phyloP scores from a whole-genome alignment of 495 filamentous ascomycete species.

The Cercophora newfieldiana region DNA sequence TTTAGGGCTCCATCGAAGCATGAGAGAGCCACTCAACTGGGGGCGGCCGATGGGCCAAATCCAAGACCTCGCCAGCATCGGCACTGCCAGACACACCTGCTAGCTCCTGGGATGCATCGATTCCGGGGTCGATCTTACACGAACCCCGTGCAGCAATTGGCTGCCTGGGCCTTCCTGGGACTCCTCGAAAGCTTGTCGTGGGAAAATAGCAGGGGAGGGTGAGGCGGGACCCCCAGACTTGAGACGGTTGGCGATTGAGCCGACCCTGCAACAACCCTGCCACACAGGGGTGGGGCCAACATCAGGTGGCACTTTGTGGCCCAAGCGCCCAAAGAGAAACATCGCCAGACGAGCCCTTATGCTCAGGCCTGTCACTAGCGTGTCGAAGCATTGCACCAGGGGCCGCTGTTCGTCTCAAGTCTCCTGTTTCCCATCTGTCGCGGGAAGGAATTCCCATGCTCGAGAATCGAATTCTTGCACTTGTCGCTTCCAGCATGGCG shows the following conservation, averaged over 20 bases:
- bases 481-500: not conserved
- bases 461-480: not conserved
- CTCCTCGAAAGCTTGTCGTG: constrained; percentile 25
- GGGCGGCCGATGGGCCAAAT: not conserved
- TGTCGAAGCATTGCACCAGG: not conserved
- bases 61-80: not conserved
- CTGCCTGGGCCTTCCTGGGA: not conserved
- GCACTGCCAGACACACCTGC: not conserved
- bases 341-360: not conserved
- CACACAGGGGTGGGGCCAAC: not conserved
- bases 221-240: constrained; percentile 25
- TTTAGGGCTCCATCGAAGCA: not conserved
- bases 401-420: not conserved
- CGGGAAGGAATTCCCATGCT: not conserved
- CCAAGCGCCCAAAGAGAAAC: not conserved
- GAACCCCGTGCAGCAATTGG: constrained; percentile 20
- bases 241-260: constrained; percentile 28
- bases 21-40: not conserved
- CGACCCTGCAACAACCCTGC: not conserved
- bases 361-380: not conserved
- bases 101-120: not conserved
- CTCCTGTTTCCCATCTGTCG: not conserved
- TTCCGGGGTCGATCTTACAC: constrained; percentile 25
- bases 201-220: constrained; percentile 2
- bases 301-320: not conserved